These are phyloP conservation scores for Chytridiales sp. DNA, from an alignment of 371 early-diverging fungal genomes.

Conservation along the genomic window DNA sequence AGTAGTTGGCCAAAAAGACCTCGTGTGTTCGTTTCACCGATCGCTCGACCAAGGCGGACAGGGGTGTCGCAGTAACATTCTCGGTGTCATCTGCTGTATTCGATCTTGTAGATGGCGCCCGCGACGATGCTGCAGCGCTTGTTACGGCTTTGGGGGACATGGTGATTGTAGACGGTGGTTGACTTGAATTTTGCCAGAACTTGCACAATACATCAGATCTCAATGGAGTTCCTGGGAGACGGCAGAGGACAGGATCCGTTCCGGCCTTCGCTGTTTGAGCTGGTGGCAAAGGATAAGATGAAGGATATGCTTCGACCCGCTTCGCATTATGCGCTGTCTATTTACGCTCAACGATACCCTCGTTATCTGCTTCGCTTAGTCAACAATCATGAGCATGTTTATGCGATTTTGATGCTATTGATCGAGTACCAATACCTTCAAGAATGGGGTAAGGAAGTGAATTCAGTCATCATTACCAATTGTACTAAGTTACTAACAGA, in stretches of 20 bases:
- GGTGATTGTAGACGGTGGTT: no score
- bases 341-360: conserved; percentile 89
- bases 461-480: not conserved
- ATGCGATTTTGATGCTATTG: conserved; percentile 70
- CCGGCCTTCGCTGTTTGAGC: conserved; percentile 87
- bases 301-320: conserved; percentile 82
- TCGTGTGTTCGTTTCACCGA: conserved; percentile 33
- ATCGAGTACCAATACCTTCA: conserved; percentile 81
- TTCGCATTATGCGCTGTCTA: conserved; percentile 77
- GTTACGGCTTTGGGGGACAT: no score
- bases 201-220: no score
- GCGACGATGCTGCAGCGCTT: no score
- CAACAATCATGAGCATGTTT: conserved; percentile 71
- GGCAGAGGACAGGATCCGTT: no score
- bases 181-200: no score
- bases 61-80: no score
- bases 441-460: conserved; percentile 62
- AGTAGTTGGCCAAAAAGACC: conserved; percentile 33
- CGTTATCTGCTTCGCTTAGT: conserved; percentile 74
- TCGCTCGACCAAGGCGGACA: conserved; percentile 17
- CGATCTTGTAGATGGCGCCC: no score
- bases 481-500: not conserved
- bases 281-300: conserved; percentile 81
- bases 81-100: no score
- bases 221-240: no score